phyloP scores from a whole-genome alignment of 331 rosid genomes.

The Rosa hybrid region DNA sequence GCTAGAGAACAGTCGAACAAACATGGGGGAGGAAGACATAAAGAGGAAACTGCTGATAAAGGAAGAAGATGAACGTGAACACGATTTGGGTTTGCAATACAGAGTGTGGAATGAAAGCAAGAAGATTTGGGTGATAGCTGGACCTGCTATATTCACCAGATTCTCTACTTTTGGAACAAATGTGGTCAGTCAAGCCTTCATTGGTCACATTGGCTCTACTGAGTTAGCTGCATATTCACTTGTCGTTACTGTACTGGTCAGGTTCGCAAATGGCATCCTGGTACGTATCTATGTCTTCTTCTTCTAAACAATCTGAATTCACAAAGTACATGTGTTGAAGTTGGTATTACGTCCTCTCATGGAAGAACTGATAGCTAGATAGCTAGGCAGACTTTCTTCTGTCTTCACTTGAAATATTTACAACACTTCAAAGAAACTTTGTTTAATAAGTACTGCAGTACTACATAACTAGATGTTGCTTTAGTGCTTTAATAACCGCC shows the following conservation, averaged over 20 bases:
- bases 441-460: no score
- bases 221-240: conserved; percentile 44
- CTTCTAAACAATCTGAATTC: background rate
- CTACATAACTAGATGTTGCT: background rate
- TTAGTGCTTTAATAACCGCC: background rate
- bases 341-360: background rate
- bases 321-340: background rate
- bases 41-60: conserved; percentile 35
- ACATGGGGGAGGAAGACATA: conserved; percentile 25
- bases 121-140: conserved; percentile 60
- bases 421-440: background rate
- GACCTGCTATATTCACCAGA: conserved; percentile 60
- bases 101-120: conserved; percentile 54
- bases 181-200: conserved; percentile 47
- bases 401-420: no score
- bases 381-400: background rate
- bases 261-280: conserved; percentile 58
- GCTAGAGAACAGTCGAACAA: background rate
- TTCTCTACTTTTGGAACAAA: conserved; percentile 48
- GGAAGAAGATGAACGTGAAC: conserved; percentile 23
- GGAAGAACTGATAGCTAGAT: background rate
- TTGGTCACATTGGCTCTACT: conserved; percentile 55
- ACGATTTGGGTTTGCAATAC: conserved; percentile 26
- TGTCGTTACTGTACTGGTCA: conserved; percentile 15
- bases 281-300: conserved; percentile 25